Evolutionary conservation across 2,329 filamentous ascomycete species (phyloP).

Genomic region (Verruconis gallopava): DNA sequence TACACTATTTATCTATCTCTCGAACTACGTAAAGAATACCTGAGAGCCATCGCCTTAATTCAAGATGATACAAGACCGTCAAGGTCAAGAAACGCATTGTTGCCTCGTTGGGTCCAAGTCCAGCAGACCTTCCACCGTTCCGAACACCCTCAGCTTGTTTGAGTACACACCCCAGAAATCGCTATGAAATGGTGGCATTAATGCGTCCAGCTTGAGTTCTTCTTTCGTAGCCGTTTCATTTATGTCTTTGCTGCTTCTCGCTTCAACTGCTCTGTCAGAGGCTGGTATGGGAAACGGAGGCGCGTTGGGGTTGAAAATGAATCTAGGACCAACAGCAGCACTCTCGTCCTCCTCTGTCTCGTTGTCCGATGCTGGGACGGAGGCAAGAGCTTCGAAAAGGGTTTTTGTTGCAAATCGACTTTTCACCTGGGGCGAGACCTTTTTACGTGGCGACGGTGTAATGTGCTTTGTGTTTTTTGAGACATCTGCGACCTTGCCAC

Average conservation of each 20-base stretch:
- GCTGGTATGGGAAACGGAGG: background rate
- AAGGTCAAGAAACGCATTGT: too few relatives aligned
- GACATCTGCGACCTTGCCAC: too few relatives aligned
- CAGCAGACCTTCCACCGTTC: constrained; percentile 36
- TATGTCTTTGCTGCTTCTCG: background rate
- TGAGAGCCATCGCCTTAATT: too few relatives aligned
- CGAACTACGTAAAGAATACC: too few relatives aligned
- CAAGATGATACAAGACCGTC: too few relatives aligned
- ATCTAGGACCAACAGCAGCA: background rate
- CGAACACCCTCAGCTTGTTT: constrained; percentile 48
- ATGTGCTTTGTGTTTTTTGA: background rate
- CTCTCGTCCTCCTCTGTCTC: background rate
- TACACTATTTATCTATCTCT: too few relatives aligned
- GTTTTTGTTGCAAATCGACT: constrained; percentile 6
- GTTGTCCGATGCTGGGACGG: constrained; percentile 20
- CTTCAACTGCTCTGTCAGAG: background rate
- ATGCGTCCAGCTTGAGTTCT: constrained; percentile 6
- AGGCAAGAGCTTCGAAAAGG: constrained; percentile 7
- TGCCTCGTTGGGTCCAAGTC: constrained; percentile 6
- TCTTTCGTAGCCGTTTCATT: too few relatives aligned
- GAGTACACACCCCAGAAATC: constrained; percentile 46
- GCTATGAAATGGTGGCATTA: constrained; percentile 39
- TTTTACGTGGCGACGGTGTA: background rate
- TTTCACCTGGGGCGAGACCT: background rate
- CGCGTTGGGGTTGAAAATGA: background rate